These are phyloP conservation scores for Cicer cuneatum DNA, from an alignment of 306 rosid species.

Conservation along the genomic window DNA sequence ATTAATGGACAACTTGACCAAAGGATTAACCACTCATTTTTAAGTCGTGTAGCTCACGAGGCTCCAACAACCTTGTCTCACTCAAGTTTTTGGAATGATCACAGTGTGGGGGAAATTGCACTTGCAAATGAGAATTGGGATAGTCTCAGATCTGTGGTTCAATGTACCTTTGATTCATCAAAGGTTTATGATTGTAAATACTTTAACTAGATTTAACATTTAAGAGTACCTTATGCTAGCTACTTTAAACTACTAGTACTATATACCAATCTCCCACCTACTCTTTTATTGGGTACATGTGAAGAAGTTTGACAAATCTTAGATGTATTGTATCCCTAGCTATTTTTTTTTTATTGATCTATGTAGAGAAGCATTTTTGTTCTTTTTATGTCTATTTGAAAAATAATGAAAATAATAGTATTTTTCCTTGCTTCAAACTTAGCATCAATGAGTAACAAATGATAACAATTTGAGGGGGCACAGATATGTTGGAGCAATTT, in stretches of 20 bases:
- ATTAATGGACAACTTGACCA: slow-evolving; percentile 39
- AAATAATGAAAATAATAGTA: not conserved
- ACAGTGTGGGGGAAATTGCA: slow-evolving; percentile 46
- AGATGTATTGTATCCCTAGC: not conserved
- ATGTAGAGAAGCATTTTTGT: not conserved
- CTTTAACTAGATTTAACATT: slow-evolving; percentile 18
- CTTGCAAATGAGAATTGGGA: slow-evolving; percentile 70
- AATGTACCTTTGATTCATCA: slow-evolving; percentile 63
- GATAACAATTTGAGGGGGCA: too few relatives aligned
- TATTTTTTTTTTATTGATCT: not conserved
- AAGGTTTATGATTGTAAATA: slow-evolving; percentile 50
- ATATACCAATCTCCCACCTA: slow-evolving; percentile 3
- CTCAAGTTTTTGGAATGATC: slow-evolving; percentile 53
- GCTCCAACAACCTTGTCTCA: slow-evolving; percentile 46
- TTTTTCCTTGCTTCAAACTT: too few relatives aligned
- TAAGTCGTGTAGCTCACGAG: slow-evolving; percentile 42
- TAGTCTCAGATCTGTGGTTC: slow-evolving; percentile 70
- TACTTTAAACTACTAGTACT: slow-evolving; percentile 11
- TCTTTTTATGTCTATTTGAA: not conserved
- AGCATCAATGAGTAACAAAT: too few relatives aligned
- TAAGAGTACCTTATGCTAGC: not conserved
- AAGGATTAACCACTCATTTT: slow-evolving; percentile 37
- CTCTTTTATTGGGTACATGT: not conserved
- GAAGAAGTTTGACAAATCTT: not conserved
- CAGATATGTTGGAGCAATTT: too few relatives aligned